Percentiles rank a stretch among this genome's conserved stretches.
phyloP scores from a whole-genome alignment of 495 filamentous ascomycete species.

The Penicillium canescens region DNA sequence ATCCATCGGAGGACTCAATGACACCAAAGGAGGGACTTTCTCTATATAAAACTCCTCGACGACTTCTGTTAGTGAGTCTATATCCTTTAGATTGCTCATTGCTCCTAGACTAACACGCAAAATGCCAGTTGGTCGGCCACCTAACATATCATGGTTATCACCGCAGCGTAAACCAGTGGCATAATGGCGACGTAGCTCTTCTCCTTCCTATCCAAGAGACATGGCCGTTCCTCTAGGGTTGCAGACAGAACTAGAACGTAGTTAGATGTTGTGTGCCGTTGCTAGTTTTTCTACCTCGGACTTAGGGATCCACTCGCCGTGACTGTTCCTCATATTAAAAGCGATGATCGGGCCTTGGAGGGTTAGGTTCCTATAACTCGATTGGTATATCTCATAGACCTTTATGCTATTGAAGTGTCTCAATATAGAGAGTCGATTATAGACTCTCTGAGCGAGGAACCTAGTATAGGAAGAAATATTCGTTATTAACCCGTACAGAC shows the following conservation, averaged over 20 bases:
- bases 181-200: too few relatives aligned
- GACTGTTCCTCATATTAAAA: conserved; percentile 73
- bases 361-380: conserved; percentile 30
- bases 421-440: conserved; percentile 57
- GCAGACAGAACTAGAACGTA: conserved; percentile 62
- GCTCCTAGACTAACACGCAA: conserved; percentile 50
- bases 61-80: conserved; percentile 68
- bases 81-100: conserved; percentile 77
- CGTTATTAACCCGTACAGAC: conserved; percentile 69
- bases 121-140: too few relatives aligned
- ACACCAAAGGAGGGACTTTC: conserved; percentile 20
- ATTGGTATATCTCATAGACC: conserved; percentile 68
- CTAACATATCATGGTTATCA: too few relatives aligned
- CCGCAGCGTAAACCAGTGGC: too few relatives aligned
- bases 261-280: conserved; percentile 71
- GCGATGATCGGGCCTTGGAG: conserved; percentile 78
- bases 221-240: too few relatives aligned
- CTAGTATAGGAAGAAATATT: conserved; percentile 71
- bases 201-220: too few relatives aligned
- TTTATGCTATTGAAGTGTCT: conserved; percentile 65
- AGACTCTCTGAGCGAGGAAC: conserved; percentile 60
- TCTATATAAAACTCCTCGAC: conserved; percentile 74
- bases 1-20: conserved; percentile 17
- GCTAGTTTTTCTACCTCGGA: conserved; percentile 84
- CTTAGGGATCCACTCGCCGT: conserved; percentile 74